These are phyloP conservation scores for Durusdinium trenchii DNA, from an alignment of 73 alveolate species.

Conservation along the genomic window DNA sequence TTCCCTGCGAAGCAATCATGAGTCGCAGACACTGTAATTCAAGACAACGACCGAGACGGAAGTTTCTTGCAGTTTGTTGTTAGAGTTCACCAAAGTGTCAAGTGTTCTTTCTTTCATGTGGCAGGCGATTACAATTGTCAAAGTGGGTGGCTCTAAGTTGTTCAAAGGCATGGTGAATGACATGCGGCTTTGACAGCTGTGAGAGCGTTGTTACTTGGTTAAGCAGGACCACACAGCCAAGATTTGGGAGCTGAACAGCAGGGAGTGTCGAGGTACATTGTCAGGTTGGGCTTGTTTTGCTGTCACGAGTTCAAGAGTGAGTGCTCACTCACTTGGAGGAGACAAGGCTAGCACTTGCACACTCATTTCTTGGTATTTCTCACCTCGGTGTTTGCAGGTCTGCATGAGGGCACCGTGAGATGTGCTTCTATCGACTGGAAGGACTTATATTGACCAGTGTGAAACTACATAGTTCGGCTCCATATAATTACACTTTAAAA, in stretches of 20 bases:
- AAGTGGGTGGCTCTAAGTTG: conserved; percentile 84
- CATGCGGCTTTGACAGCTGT: background rate
- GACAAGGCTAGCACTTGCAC: too few species aligned
- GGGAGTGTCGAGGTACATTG: conserved; percentile 61
- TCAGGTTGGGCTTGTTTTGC: conserved; percentile 36
- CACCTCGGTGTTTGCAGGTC: background rate
- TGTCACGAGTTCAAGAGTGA: too few species aligned
- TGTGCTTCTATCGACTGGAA: conserved; percentile 89
- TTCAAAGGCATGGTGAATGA: conserved; percentile 22
- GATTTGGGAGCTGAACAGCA: conserved; percentile 86
- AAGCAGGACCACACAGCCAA: conserved; percentile 70
- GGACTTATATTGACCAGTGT: conserved; percentile 1
- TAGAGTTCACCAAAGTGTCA: background rate
- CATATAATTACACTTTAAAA: too few species aligned
- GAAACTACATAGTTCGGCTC: too few species aligned
- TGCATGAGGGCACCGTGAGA: conserved; percentile 91
- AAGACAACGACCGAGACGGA: too few species aligned
- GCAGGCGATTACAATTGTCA: conserved; percentile 43
- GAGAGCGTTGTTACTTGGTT: background rate
- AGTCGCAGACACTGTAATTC: too few species aligned
- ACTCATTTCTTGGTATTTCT: too few species aligned
- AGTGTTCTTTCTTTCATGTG: background rate
- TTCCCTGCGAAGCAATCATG: too few species aligned
- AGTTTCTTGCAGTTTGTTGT: background rate
- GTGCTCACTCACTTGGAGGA: too few species aligned